Conservation (phyloP, 768 basidiomycete species). For the Amanita thiersii region DNA sequence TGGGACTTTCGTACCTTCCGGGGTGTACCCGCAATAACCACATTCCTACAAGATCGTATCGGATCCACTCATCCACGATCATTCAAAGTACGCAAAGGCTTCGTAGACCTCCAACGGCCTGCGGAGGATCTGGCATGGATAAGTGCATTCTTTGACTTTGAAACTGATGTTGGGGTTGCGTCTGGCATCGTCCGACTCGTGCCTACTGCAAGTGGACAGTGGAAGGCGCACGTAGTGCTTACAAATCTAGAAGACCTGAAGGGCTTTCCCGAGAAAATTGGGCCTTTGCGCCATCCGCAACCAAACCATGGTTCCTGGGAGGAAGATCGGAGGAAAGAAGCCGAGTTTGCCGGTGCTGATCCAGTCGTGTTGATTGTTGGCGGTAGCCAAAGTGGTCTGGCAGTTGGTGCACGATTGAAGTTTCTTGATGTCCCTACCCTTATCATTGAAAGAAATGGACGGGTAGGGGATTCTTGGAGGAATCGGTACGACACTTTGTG, state of each 20-base stretch:
- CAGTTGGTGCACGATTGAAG: conserved; percentile 54
- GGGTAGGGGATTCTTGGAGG: conserved; percentile 57
- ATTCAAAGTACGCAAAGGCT: conserved; percentile 21
- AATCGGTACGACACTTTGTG: conserved; percentile 51
- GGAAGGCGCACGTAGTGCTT: conserved; percentile 46
- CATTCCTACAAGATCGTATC: conserved; percentile 33
- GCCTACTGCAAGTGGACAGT: conserved; percentile 26
- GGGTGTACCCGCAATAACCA: conserved; percentile 39
- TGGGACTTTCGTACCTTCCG: conserved; percentile 50
- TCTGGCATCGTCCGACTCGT: conserved; percentile 40
- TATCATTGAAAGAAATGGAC: conserved; percentile 46
- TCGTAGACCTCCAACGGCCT: conserved; percentile 21
- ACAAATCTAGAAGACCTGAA: conserved; percentile 44
- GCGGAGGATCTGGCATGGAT: conserved; percentile 39
- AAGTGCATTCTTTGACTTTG: conserved; percentile 37
- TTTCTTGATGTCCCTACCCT: conserved; percentile 43
- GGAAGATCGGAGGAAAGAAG: conserved; percentile 26
- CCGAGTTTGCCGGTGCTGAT: conserved; percentile 32
- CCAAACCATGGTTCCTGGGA: conserved; percentile 45
- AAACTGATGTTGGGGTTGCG: conserved; percentile 29
- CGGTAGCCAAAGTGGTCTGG: conserved; percentile 55
- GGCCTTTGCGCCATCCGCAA: conserved; percentile 25
- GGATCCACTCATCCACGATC: conserved; percentile 17
- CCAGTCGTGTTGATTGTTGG: conserved; percentile 51
- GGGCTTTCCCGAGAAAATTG: conserved; percentile 32